Evolutionary conservation across 768 basidiomycete genomes (phyloP).

Genomic region (Artomyces pyxidatus): DNA sequence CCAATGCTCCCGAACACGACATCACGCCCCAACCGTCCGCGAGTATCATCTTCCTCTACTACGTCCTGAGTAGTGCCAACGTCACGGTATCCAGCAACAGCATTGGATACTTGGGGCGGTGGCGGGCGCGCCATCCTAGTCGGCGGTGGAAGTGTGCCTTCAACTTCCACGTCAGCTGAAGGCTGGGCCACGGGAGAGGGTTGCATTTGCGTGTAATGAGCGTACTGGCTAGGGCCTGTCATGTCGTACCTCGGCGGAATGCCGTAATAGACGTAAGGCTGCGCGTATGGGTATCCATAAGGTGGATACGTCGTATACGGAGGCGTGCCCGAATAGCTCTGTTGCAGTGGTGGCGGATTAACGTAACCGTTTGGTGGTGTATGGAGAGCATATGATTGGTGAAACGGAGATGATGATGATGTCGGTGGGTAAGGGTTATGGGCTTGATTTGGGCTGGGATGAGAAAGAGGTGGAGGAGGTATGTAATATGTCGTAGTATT

Average conservation of each 20-base stretch:
- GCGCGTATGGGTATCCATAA: slow-evolving; percentile 26
- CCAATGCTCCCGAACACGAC: slow-evolving; percentile 17
- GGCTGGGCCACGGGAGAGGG: not conserved
- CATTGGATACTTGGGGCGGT: slow-evolving; percentile 27
- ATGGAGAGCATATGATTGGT: slow-evolving; percentile 15
- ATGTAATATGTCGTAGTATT: slow-evolving; percentile 1
- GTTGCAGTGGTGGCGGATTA: slow-evolving; percentile 13
- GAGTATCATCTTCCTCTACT: not conserved
- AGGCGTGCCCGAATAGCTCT: slow-evolving; percentile 23
- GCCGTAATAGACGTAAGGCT: slow-evolving; percentile 34
- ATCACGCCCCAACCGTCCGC: slow-evolving; percentile 3
- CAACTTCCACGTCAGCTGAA: not conserved
- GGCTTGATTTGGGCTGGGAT: slow-evolving; percentile 10
- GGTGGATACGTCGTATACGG: slow-evolving; percentile 29
- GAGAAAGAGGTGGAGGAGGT: slow-evolving; percentile 6
- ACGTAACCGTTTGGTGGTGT: slow-evolving; percentile 12
- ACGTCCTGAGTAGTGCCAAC: slow-evolving; percentile 16
- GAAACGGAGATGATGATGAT: slow-evolving; percentile 15
- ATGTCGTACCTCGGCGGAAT: slow-evolving; percentile 8
- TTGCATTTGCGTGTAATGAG: slow-evolving; percentile 10
- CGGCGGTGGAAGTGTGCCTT: slow-evolving; percentile 20
- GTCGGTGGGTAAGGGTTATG: slow-evolving; percentile 13
- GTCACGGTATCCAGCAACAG: slow-evolving; percentile 28
- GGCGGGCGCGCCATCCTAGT: slow-evolving; percentile 25
- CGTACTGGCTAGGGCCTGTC: slow-evolving; percentile 4